phyloP scores from a whole-genome alignment of 179 eudicot genomes.

The Carnegiea gigantea region DNA sequence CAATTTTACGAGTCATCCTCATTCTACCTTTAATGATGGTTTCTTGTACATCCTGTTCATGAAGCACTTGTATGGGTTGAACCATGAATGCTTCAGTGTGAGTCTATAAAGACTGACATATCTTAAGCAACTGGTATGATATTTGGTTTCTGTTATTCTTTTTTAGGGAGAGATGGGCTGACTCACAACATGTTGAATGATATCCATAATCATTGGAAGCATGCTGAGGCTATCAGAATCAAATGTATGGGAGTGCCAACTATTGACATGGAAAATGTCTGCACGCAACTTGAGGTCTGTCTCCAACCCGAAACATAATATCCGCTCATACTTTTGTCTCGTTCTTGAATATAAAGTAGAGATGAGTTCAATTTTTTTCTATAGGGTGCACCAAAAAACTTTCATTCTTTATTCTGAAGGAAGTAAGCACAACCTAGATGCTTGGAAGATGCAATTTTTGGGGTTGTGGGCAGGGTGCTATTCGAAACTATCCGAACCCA shows the following conservation, averaged over 20 bases:
- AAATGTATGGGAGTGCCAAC: constrained; percentile 98
- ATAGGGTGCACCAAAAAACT: background rate
- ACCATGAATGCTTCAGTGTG: background rate
- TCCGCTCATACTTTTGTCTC: background rate
- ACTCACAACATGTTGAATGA: constrained; percentile 95
- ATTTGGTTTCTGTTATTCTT: constrained; percentile 10
- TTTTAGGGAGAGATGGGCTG: constrained; percentile 89
- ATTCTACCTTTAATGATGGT: background rate
- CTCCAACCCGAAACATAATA: background rate
- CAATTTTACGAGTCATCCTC: background rate
- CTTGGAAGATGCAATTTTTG: no score
- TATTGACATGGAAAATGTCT: constrained; percentile 84
- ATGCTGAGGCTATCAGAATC: constrained; percentile 83
- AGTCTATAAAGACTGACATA: background rate
- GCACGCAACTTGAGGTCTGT: constrained; percentile 80
- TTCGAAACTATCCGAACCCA: no score
- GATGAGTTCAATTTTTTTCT: background rate
- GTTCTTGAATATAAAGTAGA: background rate
- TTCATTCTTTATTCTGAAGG: no score
- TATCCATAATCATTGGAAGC: constrained; percentile 91
- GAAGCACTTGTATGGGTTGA: background rate
- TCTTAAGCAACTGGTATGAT: background rate
- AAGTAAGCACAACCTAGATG: no score
- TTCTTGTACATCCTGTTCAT: background rate
- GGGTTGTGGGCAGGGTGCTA: no score